Evolutionary conservation across 495 filamentous ascomycete genomes (phyloP).

Genomic region (Wilcoxina mikolae): DNA sequence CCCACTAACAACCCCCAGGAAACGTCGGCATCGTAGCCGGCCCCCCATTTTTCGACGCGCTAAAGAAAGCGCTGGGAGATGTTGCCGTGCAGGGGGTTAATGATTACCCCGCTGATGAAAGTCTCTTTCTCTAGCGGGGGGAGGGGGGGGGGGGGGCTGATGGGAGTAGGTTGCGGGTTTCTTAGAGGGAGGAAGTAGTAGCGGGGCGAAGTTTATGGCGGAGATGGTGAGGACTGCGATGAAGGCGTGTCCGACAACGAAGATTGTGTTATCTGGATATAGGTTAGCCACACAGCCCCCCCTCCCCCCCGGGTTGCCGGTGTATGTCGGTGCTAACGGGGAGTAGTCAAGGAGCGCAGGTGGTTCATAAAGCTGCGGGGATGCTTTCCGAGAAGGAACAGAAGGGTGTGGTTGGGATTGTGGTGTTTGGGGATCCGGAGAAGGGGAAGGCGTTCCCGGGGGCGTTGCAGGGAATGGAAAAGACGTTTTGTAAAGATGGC

Average conservation of each 20-base stretch:
- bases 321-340: neutral
- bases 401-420: slow-evolving; percentile 7
- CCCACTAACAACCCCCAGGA: no score
- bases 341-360: slow-evolving; percentile 16
- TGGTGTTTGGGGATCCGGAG: slow-evolving; percentile 17
- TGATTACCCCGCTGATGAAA: slow-evolving; percentile 29
- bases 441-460: slow-evolving; percentile 13
- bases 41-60: slow-evolving; percentile 39
- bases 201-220: neutral
- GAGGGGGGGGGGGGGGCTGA: neutral
- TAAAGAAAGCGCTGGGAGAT: slow-evolving; percentile 32
- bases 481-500: slow-evolving; percentile 11
- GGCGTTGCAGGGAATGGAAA: slow-evolving; percentile 3
- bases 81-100: slow-evolving; percentile 42
- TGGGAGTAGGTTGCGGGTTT: neutral
- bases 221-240: slow-evolving; percentile 35
- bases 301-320: no score
- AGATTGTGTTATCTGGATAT: slow-evolving; percentile 36
- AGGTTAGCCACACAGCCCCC: slow-evolving; percentile 2
- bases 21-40: slow-evolving; percentile 44
- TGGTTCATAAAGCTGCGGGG: slow-evolving; percentile 15
- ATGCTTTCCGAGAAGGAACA: neutral
- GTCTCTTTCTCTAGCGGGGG: neutral
- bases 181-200: neutral
- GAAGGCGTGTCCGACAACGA: slow-evolving; percentile 42